phyloP scores from a whole-genome alignment of 225 moss, liverwort and hornwort genomes.

The Thuidium tamariscinum region DNA sequence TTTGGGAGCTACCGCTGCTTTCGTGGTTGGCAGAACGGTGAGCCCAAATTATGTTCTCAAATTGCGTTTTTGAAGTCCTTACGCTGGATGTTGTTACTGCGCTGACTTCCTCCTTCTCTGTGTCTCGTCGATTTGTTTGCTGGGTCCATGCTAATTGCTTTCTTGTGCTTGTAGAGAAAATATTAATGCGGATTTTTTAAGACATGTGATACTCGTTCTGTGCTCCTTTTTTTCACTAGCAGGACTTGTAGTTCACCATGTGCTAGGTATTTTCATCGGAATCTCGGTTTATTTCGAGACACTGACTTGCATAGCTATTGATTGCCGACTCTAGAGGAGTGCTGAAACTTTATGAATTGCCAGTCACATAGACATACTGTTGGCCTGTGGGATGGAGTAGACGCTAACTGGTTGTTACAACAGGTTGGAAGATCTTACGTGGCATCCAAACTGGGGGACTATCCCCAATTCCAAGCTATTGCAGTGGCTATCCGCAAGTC shows the following conservation, averaged over 20 bases:
- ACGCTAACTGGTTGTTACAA: background rate
- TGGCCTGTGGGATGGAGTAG: background rate
- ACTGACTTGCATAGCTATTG: background rate
- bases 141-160: background rate
- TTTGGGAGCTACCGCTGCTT: slow-evolving; percentile 68
- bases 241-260: background rate
- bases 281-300: background rate
- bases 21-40: slow-evolving; percentile 77
- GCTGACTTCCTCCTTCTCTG: background rate
- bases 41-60: background rate
- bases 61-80: background rate
- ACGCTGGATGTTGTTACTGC: background rate
- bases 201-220: background rate
- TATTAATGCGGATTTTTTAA: background rate
- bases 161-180: background rate
- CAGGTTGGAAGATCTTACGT: slow-evolving; percentile 82
- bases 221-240: background rate
- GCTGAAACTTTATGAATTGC: background rate
- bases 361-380: background rate
- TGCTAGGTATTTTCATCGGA: background rate
- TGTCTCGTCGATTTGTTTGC: background rate
- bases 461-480: slow-evolving; percentile 75
- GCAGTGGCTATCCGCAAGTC: slow-evolving; percentile 62
- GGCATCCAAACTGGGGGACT: slow-evolving; percentile 57
- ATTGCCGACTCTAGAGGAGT: background rate